A percentile compares a stretch with the other conserved stretches of the same genome.
These are phyloP conservation scores for Daldinia sp. DNA, from an alignment of 2,329 filamentous ascomycete genomes.

Conservation along the genomic window DNA sequence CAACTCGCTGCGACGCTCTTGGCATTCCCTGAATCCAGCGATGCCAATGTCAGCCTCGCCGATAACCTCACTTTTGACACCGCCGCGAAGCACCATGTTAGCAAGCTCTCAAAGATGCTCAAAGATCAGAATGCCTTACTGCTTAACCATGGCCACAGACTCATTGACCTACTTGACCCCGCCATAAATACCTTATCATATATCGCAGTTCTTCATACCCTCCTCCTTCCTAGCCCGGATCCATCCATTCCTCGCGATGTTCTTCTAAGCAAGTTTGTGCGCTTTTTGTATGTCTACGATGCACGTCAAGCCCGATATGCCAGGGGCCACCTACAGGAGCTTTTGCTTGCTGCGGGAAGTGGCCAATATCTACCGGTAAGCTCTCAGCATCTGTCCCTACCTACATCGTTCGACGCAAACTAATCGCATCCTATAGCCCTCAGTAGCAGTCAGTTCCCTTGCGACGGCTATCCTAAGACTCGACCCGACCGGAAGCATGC, in stretches of 20 bases:
- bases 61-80: conserved; percentile 57
- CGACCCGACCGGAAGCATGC: conserved; percentile 73
- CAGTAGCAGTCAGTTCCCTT: conserved; percentile 60
- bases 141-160: conserved; percentile 51
- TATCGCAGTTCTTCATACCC: conserved; percentile 60
- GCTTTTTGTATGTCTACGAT: conserved; percentile 64
- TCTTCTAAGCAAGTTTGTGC: conserved; percentile 58
- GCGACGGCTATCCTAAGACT: conserved; percentile 70
- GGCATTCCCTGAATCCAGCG: conserved; percentile 53
- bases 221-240: conserved; percentile 53
- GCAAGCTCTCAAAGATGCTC: conserved; percentile 55
- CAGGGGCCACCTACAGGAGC: conserved; percentile 57
- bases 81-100: conserved; percentile 55
- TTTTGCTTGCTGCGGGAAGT: conserved; percentile 58
- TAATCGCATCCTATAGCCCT: conserved; percentile 54
- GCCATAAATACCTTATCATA: conserved; percentile 64
- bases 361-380: conserved; percentile 54
- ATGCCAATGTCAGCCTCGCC: conserved; percentile 36
- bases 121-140: conserved; percentile 52
- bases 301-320: conserved; percentile 65
- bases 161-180: conserved; percentile 63
- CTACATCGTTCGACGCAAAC: neutral
- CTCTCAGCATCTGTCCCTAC: neutral
- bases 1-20: conserved; percentile 55
- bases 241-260: conserved; percentile 40